Base-by-base conservation (phyloP, 345 rosid species). In the Turritis glabra region DNA sequence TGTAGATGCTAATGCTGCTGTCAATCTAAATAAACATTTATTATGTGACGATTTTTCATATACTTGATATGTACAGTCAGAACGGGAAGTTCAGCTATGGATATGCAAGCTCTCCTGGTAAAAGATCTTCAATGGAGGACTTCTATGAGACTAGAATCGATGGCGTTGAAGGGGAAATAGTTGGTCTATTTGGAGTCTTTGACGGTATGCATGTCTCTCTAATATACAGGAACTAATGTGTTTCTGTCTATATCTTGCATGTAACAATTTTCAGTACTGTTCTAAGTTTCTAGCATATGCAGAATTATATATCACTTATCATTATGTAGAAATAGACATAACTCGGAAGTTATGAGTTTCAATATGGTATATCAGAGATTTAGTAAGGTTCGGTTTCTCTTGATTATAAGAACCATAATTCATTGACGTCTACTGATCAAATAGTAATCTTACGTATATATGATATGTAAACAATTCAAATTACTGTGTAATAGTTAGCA, bases 81-180 rank as follows among this genome's bases (percentile, higher is more conserved):
- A 86, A 95, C 62, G 97, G 94, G 72, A 92, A 83, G 81, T 96
- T 96, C 84, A 92, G 98, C 82, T 96, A 92, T 80, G 99, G 99
- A 78, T 96, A 88, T 85, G 97, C 99, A 73, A 92, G 98, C 84
- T 90, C 94, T 54, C 94, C 92, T 0, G 98, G 99, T 71, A 96
- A 92, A 77, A 85, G 99, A 76, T 85, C 98, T 79, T 90, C 97
- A 17, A 96, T 96, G 99, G 99, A 96, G 82, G 99, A 96, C 72
- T 96, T 92, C 52, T 92, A 92, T 41, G 99, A 96, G 79, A 90
- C 98, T 55, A 85, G 98, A 79, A 92, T 96, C 41, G 96, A 89
- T 79, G 96, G 90, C 51, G 90, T 96, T 73, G 86, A 88, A 15
- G 99, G 97, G 46, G 92, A 92, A 79, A 92, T 92, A 60, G 96